phyloP scores from a whole-genome alignment of 129 eudicot species.

The Tanacetum coccineum region DNA sequence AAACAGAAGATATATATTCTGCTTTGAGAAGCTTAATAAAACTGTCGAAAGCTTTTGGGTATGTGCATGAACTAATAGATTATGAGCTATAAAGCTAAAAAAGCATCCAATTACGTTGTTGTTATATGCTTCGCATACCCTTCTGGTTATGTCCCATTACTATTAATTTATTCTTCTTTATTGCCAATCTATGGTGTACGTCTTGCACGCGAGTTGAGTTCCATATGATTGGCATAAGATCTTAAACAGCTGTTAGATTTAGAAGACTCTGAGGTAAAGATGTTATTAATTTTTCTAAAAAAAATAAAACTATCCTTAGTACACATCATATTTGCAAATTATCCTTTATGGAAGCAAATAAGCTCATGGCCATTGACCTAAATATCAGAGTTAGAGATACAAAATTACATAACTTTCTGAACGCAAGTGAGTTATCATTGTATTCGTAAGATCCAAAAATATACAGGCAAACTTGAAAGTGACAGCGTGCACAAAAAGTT shows the following conservation, averaged over 20 bases:
- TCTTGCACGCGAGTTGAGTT: background rate
- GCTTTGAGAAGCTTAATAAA: constrained; percentile 48
- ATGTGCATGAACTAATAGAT: constrained; percentile 24
- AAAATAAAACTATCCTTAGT: too few species aligned
- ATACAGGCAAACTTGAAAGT: too few species aligned
- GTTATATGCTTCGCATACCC: background rate
- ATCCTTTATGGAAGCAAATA: too few species aligned
- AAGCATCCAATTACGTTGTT: background rate
- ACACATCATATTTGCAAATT: too few species aligned
- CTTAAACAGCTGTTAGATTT: background rate
- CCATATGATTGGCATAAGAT: background rate
- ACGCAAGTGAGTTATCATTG: too few species aligned
- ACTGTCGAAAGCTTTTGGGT: constrained; percentile 23
- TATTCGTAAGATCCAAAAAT: too few species aligned
- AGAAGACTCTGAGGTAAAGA: too few species aligned
- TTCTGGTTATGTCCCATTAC: background rate
- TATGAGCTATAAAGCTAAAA: constrained; percentile 4
- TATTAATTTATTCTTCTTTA: background rate
- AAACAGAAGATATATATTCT: constrained; percentile 42
- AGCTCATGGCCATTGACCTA: too few species aligned
- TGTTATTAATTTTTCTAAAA: too few species aligned
- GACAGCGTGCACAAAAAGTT: too few species aligned
- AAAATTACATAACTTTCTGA: too few species aligned
- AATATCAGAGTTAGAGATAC: too few species aligned
- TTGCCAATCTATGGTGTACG: background rate